phyloP scores from a whole-genome alignment of 495 filamentous ascomycete genomes.

The Immersiella caudata region DNA sequence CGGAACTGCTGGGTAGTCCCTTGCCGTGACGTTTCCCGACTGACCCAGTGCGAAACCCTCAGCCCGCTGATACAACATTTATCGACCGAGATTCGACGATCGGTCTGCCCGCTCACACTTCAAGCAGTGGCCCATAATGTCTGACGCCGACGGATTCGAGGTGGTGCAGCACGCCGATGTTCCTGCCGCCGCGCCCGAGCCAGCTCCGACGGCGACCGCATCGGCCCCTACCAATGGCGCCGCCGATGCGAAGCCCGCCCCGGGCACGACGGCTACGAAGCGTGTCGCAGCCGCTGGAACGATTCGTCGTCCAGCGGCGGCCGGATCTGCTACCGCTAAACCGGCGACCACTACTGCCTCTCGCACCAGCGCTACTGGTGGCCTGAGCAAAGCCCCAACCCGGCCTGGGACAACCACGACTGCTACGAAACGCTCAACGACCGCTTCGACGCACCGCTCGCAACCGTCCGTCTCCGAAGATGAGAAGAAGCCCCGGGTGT shows the following conservation, averaged over 20 bases:
- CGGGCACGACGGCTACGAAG: slow-evolving; percentile 33
- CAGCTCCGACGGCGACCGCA: slow-evolving; percentile 25
- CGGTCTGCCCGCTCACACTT: neutral
- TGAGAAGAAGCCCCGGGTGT: slow-evolving; percentile 44
- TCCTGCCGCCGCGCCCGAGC: slow-evolving; percentile 28
- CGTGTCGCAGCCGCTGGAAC: slow-evolving; percentile 29
- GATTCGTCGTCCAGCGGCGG: slow-evolving; percentile 22
- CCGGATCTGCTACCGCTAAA: slow-evolving; percentile 40
- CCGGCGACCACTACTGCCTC: slow-evolving; percentile 43
- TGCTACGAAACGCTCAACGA: slow-evolving; percentile 42
- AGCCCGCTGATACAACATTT: neutral
- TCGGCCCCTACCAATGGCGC: slow-evolving; percentile 34
- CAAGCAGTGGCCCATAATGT: slow-evolving; percentile 41
- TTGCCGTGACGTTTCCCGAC: neutral
- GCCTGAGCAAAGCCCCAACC: slow-evolving; percentile 44
- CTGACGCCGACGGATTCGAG: slow-evolving; percentile 48
- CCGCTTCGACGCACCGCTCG: slow-evolving; percentile 43
- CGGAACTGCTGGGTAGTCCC: neutral
- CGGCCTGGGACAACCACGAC: slow-evolving; percentile 38
- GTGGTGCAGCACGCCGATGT: slow-evolving; percentile 46
- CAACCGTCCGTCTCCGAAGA: slow-evolving; percentile 52
- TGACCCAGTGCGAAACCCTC: slow-evolving; percentile 3
- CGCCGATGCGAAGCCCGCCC: slow-evolving; percentile 36
- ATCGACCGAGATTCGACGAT: neutral
- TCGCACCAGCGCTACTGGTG: slow-evolving; percentile 36